phyloP scores from a whole-genome alignment of 2,329 filamentous ascomycete species.

The Nothomitra cinnamomea region DNA sequence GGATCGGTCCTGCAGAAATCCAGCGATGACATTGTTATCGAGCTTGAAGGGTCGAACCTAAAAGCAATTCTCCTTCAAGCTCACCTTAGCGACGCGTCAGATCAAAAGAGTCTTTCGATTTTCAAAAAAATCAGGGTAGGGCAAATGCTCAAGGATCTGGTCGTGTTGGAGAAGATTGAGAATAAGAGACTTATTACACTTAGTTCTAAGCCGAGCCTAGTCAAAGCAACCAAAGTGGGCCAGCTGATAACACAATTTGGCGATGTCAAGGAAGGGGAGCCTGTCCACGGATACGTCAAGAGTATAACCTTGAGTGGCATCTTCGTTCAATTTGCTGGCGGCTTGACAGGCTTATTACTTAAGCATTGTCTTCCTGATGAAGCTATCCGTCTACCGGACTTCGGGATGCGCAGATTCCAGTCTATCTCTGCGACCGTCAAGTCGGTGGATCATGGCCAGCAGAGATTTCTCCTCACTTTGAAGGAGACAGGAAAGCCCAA shows the following conservation, averaged over 20 bases:
- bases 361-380: constrained; percentile 63
- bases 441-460: constrained; percentile 51
- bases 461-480: constrained; percentile 51
- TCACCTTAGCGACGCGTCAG: constrained; percentile 73
- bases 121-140: constrained; percentile 72
- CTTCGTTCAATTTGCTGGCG: constrained; percentile 76
- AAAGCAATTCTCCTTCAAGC: constrained; percentile 61
- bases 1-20: constrained; percentile 72
- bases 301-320: constrained; percentile 68
- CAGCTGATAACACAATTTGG: constrained; percentile 55
- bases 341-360: constrained; percentile 61
- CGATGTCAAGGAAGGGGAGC: constrained; percentile 50
- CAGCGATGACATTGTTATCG: constrained; percentile 57
- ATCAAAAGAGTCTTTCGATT: constrained; percentile 57
- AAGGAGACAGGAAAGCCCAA: constrained; percentile 20
- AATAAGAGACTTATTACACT: constrained; percentile 58
- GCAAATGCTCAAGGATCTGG: constrained; percentile 63
- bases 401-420: constrained; percentile 63
- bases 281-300: constrained; percentile 63
- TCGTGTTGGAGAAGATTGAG: constrained; percentile 74
- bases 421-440: constrained; percentile 56
- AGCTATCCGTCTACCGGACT: constrained; percentile 48
- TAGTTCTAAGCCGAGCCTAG: constrained; percentile 66
- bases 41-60: constrained; percentile 55
- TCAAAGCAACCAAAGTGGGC: constrained; percentile 57